Evolutionary conservation across 176 grass and related monocot species (phyloP).

Genomic region (Melocanna baccifera): DNA sequence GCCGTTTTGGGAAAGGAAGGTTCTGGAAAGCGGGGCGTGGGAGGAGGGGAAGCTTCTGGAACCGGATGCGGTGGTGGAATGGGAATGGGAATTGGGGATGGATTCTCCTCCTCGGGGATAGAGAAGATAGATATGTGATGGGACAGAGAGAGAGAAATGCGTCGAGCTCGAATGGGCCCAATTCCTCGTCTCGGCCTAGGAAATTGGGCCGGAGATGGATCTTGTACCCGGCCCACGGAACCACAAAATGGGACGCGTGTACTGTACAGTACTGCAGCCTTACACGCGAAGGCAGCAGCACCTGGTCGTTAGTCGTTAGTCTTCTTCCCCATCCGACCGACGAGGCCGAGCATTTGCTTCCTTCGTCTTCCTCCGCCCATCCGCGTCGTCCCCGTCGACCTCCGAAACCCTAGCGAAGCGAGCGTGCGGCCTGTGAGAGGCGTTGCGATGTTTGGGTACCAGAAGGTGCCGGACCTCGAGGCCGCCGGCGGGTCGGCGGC

Average conservation of each 20-base stretch:
- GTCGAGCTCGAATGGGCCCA: background rate
- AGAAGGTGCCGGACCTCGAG: conserved; percentile 57
- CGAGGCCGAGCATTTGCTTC: background rate
- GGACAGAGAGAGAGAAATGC: background rate
- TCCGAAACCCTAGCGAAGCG: conserved; percentile 28
- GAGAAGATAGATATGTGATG: background rate
- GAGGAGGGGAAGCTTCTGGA: conserved; percentile 1
- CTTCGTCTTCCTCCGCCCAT: background rate
- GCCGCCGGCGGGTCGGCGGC: conserved; percentile 26
- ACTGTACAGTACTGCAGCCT: background rate
- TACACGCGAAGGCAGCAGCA: conserved; percentile 10
- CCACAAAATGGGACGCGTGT: background rate
- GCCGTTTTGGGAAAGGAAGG: conserved; percentile 13
- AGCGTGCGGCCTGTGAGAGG: background rate
- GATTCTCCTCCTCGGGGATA: background rate
- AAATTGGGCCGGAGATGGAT: background rate
- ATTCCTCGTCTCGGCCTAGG: background rate
- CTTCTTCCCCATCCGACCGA: background rate
- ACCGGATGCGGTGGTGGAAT: conserved; percentile 32
- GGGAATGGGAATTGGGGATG: background rate
- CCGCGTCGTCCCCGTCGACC: background rate
- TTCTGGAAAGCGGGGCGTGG: conserved; percentile 38
- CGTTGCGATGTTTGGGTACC: conserved; percentile 30
- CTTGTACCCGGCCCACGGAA: background rate
- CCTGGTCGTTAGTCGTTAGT: background rate